Percentiles rank a stretch among this genome's conserved stretches.
These are phyloP conservation scores for Yamadazyma membranifaciens DNA, from an alignment of 1,139 yeast genomes.

Conservation along the genomic window DNA sequence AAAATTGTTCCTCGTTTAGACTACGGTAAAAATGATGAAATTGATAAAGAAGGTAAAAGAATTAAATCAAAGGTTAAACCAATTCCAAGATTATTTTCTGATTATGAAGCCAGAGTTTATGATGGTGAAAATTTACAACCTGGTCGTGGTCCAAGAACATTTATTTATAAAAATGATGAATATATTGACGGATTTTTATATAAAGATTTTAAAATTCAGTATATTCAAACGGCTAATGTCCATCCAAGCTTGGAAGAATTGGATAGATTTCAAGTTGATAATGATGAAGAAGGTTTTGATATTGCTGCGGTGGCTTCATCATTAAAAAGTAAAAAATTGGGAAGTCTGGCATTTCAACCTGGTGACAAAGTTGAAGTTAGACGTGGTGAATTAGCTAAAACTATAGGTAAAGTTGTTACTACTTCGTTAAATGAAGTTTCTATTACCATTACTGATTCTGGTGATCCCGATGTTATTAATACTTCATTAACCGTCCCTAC, in stretches of 20 bases:
- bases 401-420: slow-evolving; percentile 74
- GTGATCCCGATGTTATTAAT: slow-evolving; percentile 47
- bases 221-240: slow-evolving; percentile 77
- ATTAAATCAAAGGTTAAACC: slow-evolving; percentile 65
- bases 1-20: slow-evolving; percentile 92
- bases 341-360: slow-evolving; percentile 64
- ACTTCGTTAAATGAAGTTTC: slow-evolving; percentile 66
- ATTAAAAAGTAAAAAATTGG: slow-evolving; percentile 55
- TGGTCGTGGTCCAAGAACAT: slow-evolving; percentile 74
- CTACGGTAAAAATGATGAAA: slow-evolving; percentile 70
- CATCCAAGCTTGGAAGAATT: slow-evolving; percentile 88
- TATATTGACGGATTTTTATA: slow-evolving; percentile 83
- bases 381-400: slow-evolving; percentile 91
- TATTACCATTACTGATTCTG: slow-evolving; percentile 53
- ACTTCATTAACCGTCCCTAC: slow-evolving; percentile 68
- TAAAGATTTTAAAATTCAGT: slow-evolving; percentile 84
- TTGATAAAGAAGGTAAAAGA: slow-evolving; percentile 55
- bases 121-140: slow-evolving; percentile 62
- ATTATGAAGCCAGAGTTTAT: slow-evolving; percentile 58
- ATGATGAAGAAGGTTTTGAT: slow-evolving; percentile 78
- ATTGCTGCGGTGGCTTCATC: slow-evolving; percentile 82
- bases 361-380: slow-evolving; percentile 93
- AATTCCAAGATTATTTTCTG: slow-evolving; percentile 80
- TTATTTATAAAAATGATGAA: slow-evolving; percentile 80
- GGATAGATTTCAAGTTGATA: slow-evolving; percentile 73